phyloP scores from a whole-genome alignment of 1,139 yeast genomes.

The Eremothecium sinecaudum region DNA sequence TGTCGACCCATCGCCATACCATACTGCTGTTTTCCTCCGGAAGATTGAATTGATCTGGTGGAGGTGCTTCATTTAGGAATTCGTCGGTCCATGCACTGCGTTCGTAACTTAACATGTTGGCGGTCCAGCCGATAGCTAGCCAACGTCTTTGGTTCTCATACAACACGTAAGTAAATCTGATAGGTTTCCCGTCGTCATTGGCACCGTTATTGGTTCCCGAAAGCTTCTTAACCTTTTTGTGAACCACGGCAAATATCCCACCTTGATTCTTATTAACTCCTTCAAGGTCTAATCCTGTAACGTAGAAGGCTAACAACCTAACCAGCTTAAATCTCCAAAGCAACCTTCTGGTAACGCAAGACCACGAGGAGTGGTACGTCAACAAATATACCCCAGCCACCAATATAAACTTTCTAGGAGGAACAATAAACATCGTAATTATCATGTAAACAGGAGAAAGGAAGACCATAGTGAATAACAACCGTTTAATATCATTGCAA shows the following conservation, averaged over 20 bases:
- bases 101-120: constrained; percentile 82
- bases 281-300: constrained; percentile 81
- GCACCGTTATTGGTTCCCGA: constrained; percentile 11
- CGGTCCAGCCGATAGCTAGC: constrained; percentile 98
- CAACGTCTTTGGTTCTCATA: constrained; percentile 95
- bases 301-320: constrained; percentile 62
- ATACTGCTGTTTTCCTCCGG: constrained; percentile 69
- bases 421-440: constrained; percentile 53
- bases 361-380: constrained; percentile 81
- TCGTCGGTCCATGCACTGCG: constrained; percentile 97
- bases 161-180: constrained; percentile 82
- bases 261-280: constrained; percentile 34
- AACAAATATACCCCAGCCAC: constrained; percentile 53
- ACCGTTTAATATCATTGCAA: constrained; percentile 67
- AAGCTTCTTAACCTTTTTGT: constrained; percentile 25
- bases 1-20: constrained; percentile 92
- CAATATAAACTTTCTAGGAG: constrained; percentile 62
- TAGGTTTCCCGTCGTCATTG: constrained; percentile 41
- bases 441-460: constrained; percentile 76
- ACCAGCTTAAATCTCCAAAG: constrained; percentile 74
- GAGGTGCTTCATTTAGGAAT: constrained; percentile 73
- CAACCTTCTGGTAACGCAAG: constrained; percentile 68
- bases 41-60: constrained; percentile 66
- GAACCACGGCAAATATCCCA: constrained; percentile 29
- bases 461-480: constrained; percentile 74